Evolutionary conservation across 331 rosid species (phyloP).

Genomic region (Malus hybrid): DNA sequence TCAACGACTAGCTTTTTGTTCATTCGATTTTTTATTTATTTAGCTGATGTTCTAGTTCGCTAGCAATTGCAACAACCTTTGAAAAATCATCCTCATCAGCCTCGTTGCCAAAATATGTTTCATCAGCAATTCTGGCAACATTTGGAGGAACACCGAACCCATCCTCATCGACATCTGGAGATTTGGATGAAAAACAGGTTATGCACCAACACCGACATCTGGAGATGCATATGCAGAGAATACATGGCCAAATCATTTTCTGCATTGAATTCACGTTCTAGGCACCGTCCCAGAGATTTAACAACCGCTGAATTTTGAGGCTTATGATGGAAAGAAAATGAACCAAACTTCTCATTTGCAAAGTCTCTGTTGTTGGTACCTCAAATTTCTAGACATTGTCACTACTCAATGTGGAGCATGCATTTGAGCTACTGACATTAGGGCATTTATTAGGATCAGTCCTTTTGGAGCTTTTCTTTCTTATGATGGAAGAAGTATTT

Average conservation of each 20-base stretch:
- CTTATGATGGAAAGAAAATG: too few relatives aligned
- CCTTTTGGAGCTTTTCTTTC: slow-evolving; percentile 36
- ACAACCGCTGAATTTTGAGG: not conserved
- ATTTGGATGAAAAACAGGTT: too few relatives aligned
- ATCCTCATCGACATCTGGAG: too few relatives aligned
- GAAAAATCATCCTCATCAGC: too few relatives aligned
- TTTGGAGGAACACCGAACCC: too few relatives aligned
- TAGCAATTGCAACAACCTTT: too few relatives aligned
- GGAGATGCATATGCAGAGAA: not conserved
- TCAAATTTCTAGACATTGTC: not conserved
- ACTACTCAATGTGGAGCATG: not conserved
- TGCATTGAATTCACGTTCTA: slow-evolving; percentile 21
- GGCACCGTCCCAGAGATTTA: slow-evolving; percentile 22
- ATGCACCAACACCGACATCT: not conserved
- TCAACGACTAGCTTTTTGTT: too few relatives aligned
- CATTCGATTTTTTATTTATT: too few relatives aligned
- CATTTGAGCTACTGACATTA: slow-evolving; percentile 14
- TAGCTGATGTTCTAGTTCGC: too few relatives aligned
- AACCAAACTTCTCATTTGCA: not conserved
- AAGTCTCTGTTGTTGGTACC: slow-evolving; percentile 2
- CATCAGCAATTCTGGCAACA: too few relatives aligned
- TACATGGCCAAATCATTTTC: not conserved
- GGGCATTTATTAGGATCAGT: not conserved
- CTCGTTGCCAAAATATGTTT: too few relatives aligned
- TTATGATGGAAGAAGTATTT: slow-evolving; percentile 49